Conservation (phyloP, 1,284 basidiomycete species). For the Fistulina hepatica region DNA sequence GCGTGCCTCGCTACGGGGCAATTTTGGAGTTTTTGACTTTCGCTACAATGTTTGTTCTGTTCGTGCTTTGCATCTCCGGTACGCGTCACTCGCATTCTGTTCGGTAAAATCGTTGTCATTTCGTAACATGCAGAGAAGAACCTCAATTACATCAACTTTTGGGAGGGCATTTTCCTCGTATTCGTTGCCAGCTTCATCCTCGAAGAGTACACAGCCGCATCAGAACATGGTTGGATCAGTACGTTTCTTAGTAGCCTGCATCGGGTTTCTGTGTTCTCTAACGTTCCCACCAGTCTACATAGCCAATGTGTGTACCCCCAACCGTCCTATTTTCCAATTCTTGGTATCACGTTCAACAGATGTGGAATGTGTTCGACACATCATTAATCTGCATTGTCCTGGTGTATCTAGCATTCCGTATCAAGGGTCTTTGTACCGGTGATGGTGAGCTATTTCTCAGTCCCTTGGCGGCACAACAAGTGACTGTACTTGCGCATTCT, state of each 20-base stretch:
- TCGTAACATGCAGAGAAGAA: constrained; percentile 40
- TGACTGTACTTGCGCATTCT: background rate
- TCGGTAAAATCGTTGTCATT: background rate
- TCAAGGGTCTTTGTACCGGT: constrained; percentile 47
- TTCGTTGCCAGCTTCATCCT: constrained; percentile 69
- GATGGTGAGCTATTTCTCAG: constrained; percentile 39
- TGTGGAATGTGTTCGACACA: constrained; percentile 85
- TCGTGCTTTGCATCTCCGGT: constrained; percentile 68
- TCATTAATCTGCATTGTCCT: constrained; percentile 67
- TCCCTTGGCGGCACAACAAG: background rate
- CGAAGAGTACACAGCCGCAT: constrained; percentile 71
- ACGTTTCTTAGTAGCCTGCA: constrained; percentile 32
- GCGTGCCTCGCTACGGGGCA: constrained; percentile 73
- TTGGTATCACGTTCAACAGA: constrained; percentile 27
- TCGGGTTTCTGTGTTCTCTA: background rate
- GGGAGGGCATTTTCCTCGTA: constrained; percentile 66
- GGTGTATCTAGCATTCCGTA: constrained; percentile 54
- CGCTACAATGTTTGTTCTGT: constrained; percentile 52
- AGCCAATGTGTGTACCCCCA: constrained; percentile 47
- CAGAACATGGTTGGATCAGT: constrained; percentile 82
- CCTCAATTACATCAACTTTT: constrained; percentile 36
- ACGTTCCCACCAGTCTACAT: constrained; percentile 51
- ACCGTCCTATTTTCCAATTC: constrained; percentile 2
- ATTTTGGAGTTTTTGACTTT: constrained; percentile 76
- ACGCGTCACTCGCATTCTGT: constrained; percentile 19